Evolutionary conservation across 2,329 filamentous ascomycete genomes (phyloP), one percentile per base, ranked within the genome.

Genomic region (Verruconis gallopava): DNA sequence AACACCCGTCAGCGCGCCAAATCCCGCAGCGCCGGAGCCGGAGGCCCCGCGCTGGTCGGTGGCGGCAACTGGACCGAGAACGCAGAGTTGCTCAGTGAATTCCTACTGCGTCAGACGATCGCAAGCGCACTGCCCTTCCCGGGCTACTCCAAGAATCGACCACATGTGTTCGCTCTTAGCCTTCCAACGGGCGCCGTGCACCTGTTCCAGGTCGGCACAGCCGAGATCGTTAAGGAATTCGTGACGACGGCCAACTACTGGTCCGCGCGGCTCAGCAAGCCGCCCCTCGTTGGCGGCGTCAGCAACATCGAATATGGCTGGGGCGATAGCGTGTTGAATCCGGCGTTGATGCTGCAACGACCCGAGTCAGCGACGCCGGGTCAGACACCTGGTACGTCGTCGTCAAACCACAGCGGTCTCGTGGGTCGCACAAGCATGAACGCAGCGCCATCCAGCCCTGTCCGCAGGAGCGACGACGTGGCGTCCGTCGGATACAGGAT

Each of bases 31-130:
- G 56, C 5, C 67, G 71, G 40, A 40, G 9, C 6, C 25, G 45
- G 35, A 54, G 50, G 41, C 36, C 43, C 18, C 38, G 75, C 79
- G 20, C 72, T 82, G 4, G 91, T 96, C 2, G 91, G 91, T 49
- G 91, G 91, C 46, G 91, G 91, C 18, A 96, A 98, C 59, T 98
- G 91, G 91, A 89, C 89, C 59, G 88, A 95, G 51, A 96, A 93
- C 55, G 91, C 91, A 4, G 86, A 93, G 49, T 85, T 79, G 49
- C 69, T 95, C 6, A 88, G 85, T 52, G 81, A 80, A 15, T 96
- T 95, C 59, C 78, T 82, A 34, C 75, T 98, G 5, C 77, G 88
- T 15, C 88, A 96, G 58, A 93, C 88, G 1, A 82, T 96, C 49
- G 91, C 91, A 9, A 94, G 85, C 43, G 78, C 82, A 0, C 73